phyloP scores from a whole-genome alignment of 768 basidiomycete genomes.

The Lactarius akahatsu region DNA sequence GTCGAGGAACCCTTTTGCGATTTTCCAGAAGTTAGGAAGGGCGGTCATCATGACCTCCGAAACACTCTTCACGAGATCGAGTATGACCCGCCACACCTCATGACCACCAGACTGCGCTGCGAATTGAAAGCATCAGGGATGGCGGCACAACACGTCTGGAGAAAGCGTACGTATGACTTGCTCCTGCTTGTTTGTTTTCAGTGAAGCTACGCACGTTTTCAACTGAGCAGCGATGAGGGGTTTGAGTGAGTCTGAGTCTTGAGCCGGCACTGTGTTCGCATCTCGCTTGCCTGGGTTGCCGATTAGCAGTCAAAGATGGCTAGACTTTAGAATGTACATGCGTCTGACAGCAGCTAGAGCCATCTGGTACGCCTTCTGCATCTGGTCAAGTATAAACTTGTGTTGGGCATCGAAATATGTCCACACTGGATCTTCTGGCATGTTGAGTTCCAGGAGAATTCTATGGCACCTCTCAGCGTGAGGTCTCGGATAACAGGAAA shows the following conservation, averaged over 20 bases:
- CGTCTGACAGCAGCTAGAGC: slow-evolving; percentile 53
- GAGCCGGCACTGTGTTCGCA: slow-evolving; percentile 39
- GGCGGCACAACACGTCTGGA: too few species aligned
- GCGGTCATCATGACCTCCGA: slow-evolving; percentile 83
- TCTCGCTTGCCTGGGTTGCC: slow-evolving; percentile 46
- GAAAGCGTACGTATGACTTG: slow-evolving; percentile 51
- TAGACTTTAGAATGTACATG: slow-evolving; percentile 32
- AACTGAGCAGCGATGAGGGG: slow-evolving; percentile 55
- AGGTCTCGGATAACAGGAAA: neutral
- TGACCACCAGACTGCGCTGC: slow-evolving; percentile 69
- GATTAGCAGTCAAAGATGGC: slow-evolving; percentile 15
- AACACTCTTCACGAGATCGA: slow-evolving; percentile 78
- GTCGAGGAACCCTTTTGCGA: slow-evolving; percentile 87
- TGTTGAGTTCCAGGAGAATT: slow-evolving; percentile 83
- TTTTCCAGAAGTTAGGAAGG: slow-evolving; percentile 92
- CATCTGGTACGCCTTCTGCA: slow-evolving; percentile 60
- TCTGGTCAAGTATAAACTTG: slow-evolving; percentile 74
- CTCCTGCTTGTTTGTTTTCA: slow-evolving; percentile 67
- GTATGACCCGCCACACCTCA: slow-evolving; percentile 78
- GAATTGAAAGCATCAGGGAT: slow-evolving; percentile 1
- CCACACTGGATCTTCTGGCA: slow-evolving; percentile 91
- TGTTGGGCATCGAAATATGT: slow-evolving; percentile 94
- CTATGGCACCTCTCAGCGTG: slow-evolving; percentile 43
- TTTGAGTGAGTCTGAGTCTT: slow-evolving; percentile 42
- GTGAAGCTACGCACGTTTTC: slow-evolving; percentile 54